Evolutionary conservation across 164 flowering plant species (phyloP).

Genomic region (grape (Vitis vinifera)): ASM3070453v1 NC_081817.1:2502501-2503000

Average conservation of each 20-base stretch:
- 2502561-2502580: conserved; percentile 88
- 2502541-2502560: conserved; percentile 93
- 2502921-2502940: neutral
- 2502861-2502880: neutral
- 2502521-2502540: conserved; percentile 94
- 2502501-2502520: conserved; percentile 77
- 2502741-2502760: conserved; percentile 99
- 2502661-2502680: conserved; percentile 91
- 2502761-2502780: conserved; percentile 68
- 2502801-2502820: conserved; percentile 75
- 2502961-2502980: neutral
- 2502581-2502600: conserved; percentile 79
- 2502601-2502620: conserved; percentile 94
- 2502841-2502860: neutral
- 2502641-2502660: conserved; percentile 94
- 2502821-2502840: conserved; percentile 49
- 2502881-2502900: neutral
- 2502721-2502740: conserved; percentile 99
- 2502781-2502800: conserved; percentile 88
- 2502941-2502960: neutral
- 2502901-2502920: neutral
- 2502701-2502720: conserved; percentile 99
- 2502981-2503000: neutral
- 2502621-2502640: conserved; percentile 94
- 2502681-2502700: conserved; percentile 88